Evolutionary conservation across 2,329 filamentous ascomycete genomes (phyloP).

Genomic region (Stagonosporopsis chrysanthemi): DNA sequence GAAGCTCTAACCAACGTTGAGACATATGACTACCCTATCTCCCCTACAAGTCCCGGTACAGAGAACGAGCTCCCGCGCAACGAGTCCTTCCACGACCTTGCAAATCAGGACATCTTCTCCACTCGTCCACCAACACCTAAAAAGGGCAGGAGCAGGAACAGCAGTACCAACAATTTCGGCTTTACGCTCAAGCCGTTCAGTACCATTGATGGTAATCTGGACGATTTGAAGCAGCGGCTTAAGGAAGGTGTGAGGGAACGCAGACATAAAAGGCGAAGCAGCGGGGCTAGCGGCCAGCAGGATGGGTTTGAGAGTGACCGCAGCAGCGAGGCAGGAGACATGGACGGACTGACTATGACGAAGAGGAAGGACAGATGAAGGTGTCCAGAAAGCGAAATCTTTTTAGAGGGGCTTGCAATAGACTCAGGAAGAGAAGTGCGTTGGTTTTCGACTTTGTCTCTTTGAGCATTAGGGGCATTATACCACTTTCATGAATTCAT

Average conservation of each 20-base stretch:
- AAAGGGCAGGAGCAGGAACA: conserved; percentile 73
- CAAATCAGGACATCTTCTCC: conserved; percentile 87
- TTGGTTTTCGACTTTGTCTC: background rate
- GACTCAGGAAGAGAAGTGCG: background rate
- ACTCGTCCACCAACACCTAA: conserved; percentile 85
- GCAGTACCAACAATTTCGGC: conserved; percentile 59
- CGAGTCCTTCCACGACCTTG: conserved; percentile 92
- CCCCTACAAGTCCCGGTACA: conserved; percentile 31
- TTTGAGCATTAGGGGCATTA: conserved; percentile 7
- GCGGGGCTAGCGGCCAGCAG: conserved; percentile 33
- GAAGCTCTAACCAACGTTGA: conserved; percentile 30
- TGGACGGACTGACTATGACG: conserved; percentile 33
- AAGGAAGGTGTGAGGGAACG: conserved; percentile 82
- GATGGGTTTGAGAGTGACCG: conserved; percentile 27
- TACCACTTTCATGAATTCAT: conserved; percentile 12
- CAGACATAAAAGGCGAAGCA: conserved; percentile 64
- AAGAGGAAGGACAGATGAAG: conserved; percentile 25
- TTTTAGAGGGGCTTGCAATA: background rate
- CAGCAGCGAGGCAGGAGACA: conserved; percentile 25
- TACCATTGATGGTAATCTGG: conserved; percentile 71
- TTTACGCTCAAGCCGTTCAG: conserved; percentile 77
- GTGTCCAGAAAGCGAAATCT: background rate
- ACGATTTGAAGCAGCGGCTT: conserved; percentile 85
- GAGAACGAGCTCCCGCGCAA: conserved; percentile 69
- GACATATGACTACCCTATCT: conserved; percentile 39